A percentile compares a stretch with the other conserved stretches of the same genome.
These are phyloP conservation scores for Cyberlindnera subsufficiens DNA, from an alignment of 805 yeast genomes.

Conservation along the genomic window DNA sequence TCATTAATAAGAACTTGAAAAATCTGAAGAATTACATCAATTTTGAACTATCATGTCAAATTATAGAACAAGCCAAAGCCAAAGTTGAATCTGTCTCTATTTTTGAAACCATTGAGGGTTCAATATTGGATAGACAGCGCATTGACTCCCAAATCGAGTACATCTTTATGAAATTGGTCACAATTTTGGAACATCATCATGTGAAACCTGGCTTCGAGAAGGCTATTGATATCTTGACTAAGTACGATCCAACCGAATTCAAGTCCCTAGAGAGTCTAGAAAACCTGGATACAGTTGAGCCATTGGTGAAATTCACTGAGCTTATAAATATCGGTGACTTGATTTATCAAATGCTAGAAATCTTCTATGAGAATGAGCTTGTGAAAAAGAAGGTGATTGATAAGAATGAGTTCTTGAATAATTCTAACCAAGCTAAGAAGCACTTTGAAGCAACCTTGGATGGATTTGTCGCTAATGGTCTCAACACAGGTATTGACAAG, in stretches of 20 bases:
- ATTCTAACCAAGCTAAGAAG: conserved; percentile 73
- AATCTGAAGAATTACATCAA: conserved; percentile 73
- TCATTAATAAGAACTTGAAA: conserved; percentile 68
- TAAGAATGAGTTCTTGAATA: conserved; percentile 73
- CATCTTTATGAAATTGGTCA: conserved; percentile 64
- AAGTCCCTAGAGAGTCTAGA: conserved; percentile 28
- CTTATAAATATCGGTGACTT: conserved; percentile 89
- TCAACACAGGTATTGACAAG: conserved; percentile 88
- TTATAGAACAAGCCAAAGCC: conserved; percentile 62
- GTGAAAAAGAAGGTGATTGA: conserved; percentile 49
- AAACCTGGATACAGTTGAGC: conserved; percentile 51
- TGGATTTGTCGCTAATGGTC: conserved; percentile 85
- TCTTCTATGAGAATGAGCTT: conserved; percentile 85
- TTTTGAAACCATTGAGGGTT: conserved; percentile 26
- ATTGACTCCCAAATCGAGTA: conserved; percentile 41
- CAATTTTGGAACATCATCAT: conserved; percentile 63
- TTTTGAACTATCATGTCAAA: conserved; percentile 68
- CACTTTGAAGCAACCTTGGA: conserved; percentile 78
- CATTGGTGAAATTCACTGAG: conserved; percentile 81
- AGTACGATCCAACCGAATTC: conserved; percentile 57
- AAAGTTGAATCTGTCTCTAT: conserved; percentile 54
- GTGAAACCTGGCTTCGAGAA: conserved; percentile 79
- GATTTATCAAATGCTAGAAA: conserved; percentile 86
- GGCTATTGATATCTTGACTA: conserved; percentile 64
- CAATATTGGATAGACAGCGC: conserved; percentile 23